A percentile compares a stretch with the other conserved stretches of the same genome.
Evolutionary conservation across 345 rosid species (phyloP).

Genomic region (Citrus unshiu): DNA sequence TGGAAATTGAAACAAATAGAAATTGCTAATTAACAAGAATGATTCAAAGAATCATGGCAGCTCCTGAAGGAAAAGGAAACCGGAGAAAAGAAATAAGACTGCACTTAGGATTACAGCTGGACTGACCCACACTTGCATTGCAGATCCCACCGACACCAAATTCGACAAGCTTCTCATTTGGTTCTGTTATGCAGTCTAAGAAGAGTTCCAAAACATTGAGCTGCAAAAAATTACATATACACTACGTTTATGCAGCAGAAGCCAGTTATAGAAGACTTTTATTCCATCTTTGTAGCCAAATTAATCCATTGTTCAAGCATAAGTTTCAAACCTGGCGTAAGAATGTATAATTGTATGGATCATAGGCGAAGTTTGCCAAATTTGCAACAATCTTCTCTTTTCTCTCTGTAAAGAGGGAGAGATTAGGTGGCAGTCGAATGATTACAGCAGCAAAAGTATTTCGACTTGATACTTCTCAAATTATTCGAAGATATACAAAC

Average conservation of each 20-base stretch:
- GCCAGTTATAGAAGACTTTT: not conserved
- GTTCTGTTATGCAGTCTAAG: constrained; percentile 86
- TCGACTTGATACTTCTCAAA: not conserved
- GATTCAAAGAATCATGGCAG: not conserved
- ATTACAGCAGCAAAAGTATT: not conserved
- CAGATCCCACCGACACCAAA: constrained; percentile 88
- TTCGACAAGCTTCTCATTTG: constrained; percentile 86
- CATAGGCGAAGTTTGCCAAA: constrained; percentile 87
- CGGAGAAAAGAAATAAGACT: not conserved
- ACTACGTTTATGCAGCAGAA: not conserved
- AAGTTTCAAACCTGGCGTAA: constrained; percentile 62
- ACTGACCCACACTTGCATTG: constrained; percentile 71
- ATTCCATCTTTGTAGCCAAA: not conserved
- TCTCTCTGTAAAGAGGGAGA: constrained; percentile 40
- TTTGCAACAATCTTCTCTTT: constrained; percentile 74
- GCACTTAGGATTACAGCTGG: not conserved
- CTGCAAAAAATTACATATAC: constrained; percentile 34
- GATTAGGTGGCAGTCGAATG: not conserved
- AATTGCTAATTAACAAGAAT: not conserved
- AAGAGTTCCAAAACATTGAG: constrained; percentile 89
- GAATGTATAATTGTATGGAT: constrained; percentile 77
- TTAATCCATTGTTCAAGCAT: not conserved
- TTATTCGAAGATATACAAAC: not conserved
- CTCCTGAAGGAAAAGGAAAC: constrained; percentile 1
- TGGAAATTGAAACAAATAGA: not conserved